Base-by-base conservation (phyloP, 1,284 basidiomycete species). In the Microbotryum violaceum region DNA sequence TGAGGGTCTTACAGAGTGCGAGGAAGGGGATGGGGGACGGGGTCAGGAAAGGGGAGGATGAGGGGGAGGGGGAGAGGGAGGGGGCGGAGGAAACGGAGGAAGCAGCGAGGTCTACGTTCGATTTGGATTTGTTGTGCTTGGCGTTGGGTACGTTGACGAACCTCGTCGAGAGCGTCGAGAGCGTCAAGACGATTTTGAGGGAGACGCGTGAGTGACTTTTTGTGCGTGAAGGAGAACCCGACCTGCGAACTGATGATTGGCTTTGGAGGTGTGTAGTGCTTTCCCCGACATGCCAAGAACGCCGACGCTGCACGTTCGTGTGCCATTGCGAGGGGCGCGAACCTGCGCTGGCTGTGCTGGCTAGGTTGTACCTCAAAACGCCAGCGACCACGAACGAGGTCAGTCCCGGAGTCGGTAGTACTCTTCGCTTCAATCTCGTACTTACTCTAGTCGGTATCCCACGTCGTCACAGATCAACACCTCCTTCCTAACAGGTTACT, bases 101-200 rank as follows among this genome's bases (percentile, higher is more conserved):
- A 12, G 12, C 12, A 2, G 48, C 27, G 48, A 23, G n/a, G 12
- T 12, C 27, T 9, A 31, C 42, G 2, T 47, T 37, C 14, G 59
- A 58, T 10, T 68, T 64, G 52, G 64, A 68, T 50, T 6, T 59
- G 5, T 48, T 68, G 4, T 66, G 62, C 18, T 54, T 68, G 23
- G 45, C 60, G 25, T 58, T 68, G 21, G 66, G 66, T 6, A 58
- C 54, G 4, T 33, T 66, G 12, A 61, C 66, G 18, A 68, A 68
- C 56, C n/a, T 68, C 6, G 46, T 62, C 44, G 66, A 68, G 23
- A 57, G 50, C 9, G 52, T 54, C 3, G 56, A 49, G 14, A 44
- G 16, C 16, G 56, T 37, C 45, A 58, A 60, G 46, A 54, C 57
- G 8, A 9, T 9, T 12, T n/a, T 68, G 14, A 21, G 62, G 10